Conservation (phyloP, 164 flowering plant genomes). For the grape (Vitis vinifera) region DNA sequence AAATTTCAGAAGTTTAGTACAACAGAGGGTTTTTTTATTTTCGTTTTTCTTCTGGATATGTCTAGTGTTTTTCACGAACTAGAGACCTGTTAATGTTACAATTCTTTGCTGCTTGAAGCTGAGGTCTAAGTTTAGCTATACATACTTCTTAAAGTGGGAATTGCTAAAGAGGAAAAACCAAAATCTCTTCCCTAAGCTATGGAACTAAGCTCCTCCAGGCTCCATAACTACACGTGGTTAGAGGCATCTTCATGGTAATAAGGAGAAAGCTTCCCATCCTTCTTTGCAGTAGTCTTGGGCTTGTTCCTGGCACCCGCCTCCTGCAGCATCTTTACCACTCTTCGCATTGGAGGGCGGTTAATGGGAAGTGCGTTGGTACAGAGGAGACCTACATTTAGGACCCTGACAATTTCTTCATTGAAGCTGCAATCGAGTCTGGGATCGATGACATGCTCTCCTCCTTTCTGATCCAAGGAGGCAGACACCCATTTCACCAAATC, state of each 20-base stretch:
- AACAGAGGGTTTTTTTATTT: too few relatives aligned
- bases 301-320: conserved; percentile 28
- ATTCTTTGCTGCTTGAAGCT: not conserved
- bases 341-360: conserved; percentile 54
- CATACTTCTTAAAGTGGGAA: not conserved
- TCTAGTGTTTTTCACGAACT: not conserved
- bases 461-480: conserved; percentile 29
- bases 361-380: conserved; percentile 50
- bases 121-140: not conserved
- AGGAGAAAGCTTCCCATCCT: conserved; percentile 42
- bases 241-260: conserved; percentile 31
- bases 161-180: not conserved
- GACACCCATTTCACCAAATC: conserved; percentile 50
- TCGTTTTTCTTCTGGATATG: not conserved
- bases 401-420: conserved; percentile 35
- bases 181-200: too few relatives aligned
- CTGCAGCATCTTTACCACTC: conserved; percentile 48
- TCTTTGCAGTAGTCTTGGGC: conserved; percentile 8
- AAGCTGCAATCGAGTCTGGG: conserved; percentile 28
- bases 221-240: conserved; percentile 16
- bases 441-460: conserved; percentile 32
- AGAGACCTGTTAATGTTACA: not conserved
- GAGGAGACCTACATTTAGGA: conserved; percentile 36
- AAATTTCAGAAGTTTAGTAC: too few relatives aligned
- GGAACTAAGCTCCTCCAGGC: not conserved